A percentile compares a stretch with the other conserved stretches of the same genome.
These are phyloP conservation scores for Ceratocystis cubensis DNA, from an alignment of 2,329 filamentous ascomycete genomes.

Conservation along the genomic window DNA sequence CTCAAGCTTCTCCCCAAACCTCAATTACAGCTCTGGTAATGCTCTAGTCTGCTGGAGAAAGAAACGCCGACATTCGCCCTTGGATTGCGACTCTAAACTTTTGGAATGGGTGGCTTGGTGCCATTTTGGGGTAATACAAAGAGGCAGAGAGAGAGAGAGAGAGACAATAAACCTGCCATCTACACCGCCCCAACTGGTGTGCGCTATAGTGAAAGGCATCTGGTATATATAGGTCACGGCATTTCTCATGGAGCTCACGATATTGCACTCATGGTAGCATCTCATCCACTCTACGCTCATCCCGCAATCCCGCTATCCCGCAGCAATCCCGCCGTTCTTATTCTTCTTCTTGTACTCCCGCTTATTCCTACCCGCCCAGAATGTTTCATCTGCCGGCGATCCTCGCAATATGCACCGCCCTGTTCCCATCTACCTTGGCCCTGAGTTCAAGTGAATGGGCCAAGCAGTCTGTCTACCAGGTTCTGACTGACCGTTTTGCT, in stretches of 20 bases:
- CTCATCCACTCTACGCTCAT: background rate
- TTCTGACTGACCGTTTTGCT: slow-evolving; percentile 35
- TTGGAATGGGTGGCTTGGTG: background rate
- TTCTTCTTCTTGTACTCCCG: background rate
- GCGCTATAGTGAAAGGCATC: background rate
- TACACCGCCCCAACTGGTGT: background rate
- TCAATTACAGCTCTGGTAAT: background rate
- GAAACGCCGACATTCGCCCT: slow-evolving; percentile 12
- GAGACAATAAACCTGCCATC: background rate
- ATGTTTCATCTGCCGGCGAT: slow-evolving; percentile 11
- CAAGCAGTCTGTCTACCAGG: slow-evolving; percentile 35
- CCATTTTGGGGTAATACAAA: background rate
- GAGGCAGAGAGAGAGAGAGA: background rate
- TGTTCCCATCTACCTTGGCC: slow-evolving; percentile 21
- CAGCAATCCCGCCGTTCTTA: background rate
- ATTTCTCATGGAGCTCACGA: background rate
- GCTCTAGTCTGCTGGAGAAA: background rate
- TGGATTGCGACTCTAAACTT: background rate
- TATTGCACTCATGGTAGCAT: background rate
- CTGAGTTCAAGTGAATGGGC: slow-evolving; percentile 29
- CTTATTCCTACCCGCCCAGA: background rate
- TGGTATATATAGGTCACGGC: background rate
- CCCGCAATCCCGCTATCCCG: background rate
- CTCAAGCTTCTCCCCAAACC: background rate
- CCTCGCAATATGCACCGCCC: background rate